Percentiles rank a stretch among this genome's conserved stretches.
Evolutionary conservation across 2,329 filamentous ascomycete genomes (phyloP).

Genomic region (Lachnellula willkommii): DNA sequence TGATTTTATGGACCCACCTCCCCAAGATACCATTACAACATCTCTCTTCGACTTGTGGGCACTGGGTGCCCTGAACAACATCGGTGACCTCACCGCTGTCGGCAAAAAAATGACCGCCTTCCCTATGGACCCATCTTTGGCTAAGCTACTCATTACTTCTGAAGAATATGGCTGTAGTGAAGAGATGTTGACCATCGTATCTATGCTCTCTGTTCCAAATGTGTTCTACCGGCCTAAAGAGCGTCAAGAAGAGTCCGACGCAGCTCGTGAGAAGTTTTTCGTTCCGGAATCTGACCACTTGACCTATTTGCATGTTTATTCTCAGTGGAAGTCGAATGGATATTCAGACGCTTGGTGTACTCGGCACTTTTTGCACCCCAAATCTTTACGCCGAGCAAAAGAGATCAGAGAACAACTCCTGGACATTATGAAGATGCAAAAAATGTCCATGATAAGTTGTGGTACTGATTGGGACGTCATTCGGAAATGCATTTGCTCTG

Average conservation of each 20-base stretch:
- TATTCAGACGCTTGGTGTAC: constrained; percentile 88
- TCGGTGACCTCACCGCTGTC: constrained; percentile 83
- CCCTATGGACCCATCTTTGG: constrained; percentile 93
- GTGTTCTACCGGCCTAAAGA: constrained; percentile 98
- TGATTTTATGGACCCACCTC: constrained; percentile 98
- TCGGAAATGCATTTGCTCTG: constrained; percentile 92
- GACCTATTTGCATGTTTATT: constrained; percentile 91
- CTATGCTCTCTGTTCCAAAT: constrained; percentile 93
- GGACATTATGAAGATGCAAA: constrained; percentile 91
- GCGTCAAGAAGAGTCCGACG: constrained; percentile 91
- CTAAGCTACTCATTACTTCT: constrained; percentile 89
- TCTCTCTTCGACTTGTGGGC: constrained; percentile 98
- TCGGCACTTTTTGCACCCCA: constrained; percentile 91
- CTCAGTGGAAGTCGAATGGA: constrained; percentile 89
- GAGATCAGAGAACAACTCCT: constrained; percentile 90
- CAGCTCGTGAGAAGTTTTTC: constrained; percentile 95
- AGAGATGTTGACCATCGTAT: constrained; percentile 97
- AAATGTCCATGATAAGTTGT: constrained; percentile 80
- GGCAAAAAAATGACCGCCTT: constrained; percentile 94
- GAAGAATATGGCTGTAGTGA: constrained; percentile 89
- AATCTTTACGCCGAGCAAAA: constrained; percentile 82
- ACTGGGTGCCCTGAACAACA: constrained; percentile 84
- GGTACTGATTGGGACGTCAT: constrained; percentile 97
- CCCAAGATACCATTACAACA: constrained; percentile 95
- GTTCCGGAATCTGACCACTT: constrained; percentile 96